phyloP scores from a whole-genome alignment of 768 basidiomycete species.

The Lactarius tabidus region DNA sequence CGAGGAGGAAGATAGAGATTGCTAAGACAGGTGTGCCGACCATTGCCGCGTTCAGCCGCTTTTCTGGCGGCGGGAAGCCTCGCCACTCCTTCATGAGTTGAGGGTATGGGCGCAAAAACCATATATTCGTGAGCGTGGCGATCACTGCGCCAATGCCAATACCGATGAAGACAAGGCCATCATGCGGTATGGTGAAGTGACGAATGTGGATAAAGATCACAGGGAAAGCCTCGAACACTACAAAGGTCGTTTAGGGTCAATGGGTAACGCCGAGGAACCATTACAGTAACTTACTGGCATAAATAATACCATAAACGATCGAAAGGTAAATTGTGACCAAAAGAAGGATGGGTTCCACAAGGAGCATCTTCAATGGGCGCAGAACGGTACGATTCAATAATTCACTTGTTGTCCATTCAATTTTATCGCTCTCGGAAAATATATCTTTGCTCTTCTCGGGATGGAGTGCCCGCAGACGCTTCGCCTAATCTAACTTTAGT shows the following conservation, averaged over 20 bases:
- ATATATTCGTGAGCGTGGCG: neutral
- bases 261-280: neutral
- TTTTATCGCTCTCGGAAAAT: conserved; percentile 7
- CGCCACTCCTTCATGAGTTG: conserved; percentile 9
- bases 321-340: conserved; percentile 21
- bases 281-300: conserved; percentile 17
- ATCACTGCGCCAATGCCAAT: conserved; percentile 7
- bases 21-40: neutral
- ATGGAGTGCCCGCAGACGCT: neutral
- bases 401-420: neutral
- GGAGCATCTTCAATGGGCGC: conserved; percentile 34
- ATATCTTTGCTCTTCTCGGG: neutral
- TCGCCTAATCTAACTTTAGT: conserved; percentile 3
- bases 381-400: conserved; percentile 31
- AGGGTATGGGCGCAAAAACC: neutral
- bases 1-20: conserved; percentile 11
- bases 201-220: conserved; percentile 8
- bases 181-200: neutral
- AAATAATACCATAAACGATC: conserved; percentile 20
- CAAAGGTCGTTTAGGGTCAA: neutral
- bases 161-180: conserved; percentile 14
- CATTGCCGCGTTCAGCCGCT: conserved; percentile 10
- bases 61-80: conserved; percentile 16
- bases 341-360: conserved; percentile 29
- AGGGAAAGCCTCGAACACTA: conserved; percentile 18